Evolutionary conservation across 1,284 basidiomycete species (phyloP), one percentile per base, ranked within the genome.

Genomic region (Agroathelia rolfsii): DNA sequence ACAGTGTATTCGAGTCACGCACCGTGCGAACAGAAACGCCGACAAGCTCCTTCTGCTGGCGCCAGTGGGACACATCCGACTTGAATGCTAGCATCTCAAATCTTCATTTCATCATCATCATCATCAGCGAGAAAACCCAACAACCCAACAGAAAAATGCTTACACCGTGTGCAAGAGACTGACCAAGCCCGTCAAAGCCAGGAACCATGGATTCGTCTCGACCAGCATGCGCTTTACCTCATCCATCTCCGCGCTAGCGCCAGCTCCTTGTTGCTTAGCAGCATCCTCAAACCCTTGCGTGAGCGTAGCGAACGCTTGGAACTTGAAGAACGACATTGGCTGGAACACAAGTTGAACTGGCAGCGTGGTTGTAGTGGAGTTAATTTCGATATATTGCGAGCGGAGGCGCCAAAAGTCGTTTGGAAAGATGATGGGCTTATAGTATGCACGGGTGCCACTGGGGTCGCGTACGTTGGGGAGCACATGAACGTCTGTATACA

Each of bases 1-100:
- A 35, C 13, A 32, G 41, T 40, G 39, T 9, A 20, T 36, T 26
- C 34, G 44, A 24, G 23, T 34, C 13, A 49, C 67, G 47, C 43
- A 83, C 81, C 81, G n/a, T n/a, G n/a, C n/a, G 70, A 43, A 87
- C 69, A 38, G 84, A 87, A 14, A 87, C 81, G n/a, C 83, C 83
- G 34, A 77, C 75, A 57, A 87, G 72, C 49, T 87, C 84, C 40
- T 93, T 81, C 64, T 84, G 94, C 46, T 90, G 77, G 32, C 87
- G 71, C 93, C 93, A 97, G 58, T 97, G 93, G 20, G 78, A 74
- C 28, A 98, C 88, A 50, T 97, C 93, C 20, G 76, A 83, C 51
- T 83, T 88, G 71, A 96, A 96, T 2, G 92, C 92, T 28, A 95
- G 63, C 72, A 95, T 86, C 61, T 95, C 89, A 54, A 94, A 94